Base-by-base conservation (phyloP, 2,329 filamentous ascomycete genomes). In the Eutypella sp. region DNA sequence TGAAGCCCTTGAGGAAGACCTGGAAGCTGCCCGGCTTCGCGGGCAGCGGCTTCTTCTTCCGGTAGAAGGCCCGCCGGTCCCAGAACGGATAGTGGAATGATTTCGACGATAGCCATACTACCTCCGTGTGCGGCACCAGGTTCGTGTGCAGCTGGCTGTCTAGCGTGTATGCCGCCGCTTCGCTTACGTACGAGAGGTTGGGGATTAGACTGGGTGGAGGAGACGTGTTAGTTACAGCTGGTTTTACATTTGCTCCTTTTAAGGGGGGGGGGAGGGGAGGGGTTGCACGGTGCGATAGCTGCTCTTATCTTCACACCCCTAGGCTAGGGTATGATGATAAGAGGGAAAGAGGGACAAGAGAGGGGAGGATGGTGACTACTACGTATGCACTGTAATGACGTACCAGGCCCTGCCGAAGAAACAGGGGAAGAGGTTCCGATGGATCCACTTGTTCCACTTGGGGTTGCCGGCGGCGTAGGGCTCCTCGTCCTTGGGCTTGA, bases 361-460 rank as follows among this genome's bases (percentile, higher is more conserved):
- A 31, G n/a, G n/a, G n/a, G n/a, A n/a, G n/a, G n/a, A n/a, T n/a
- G n/a, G n/a, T n/a, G n/a, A n/a, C n/a, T n/a, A n/a, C n/a, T n/a
- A n/a, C n/a, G n/a, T n/a, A n/a, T n/a, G n/a, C n/a, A n/a, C n/a
- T n/a, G n/a, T n/a, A 8, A 45, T 5, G 27, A 64, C 75, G 44
- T 65, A 82, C 79, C 90, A 97, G 39, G 92, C 91, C 60, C 93
- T 78, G 16, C 93, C 93, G 60, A 99, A 99, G 67, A 89, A 96
- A 70, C 95, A 99, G 8, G 93, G 93, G 57, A 99, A 97, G 53
- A 99, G 65, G 65, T 99, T 99, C 53, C 93, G 79, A 67, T 99
- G 93, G 71, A 99, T 91, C 93, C 93, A 99, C 69, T 99, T 99
- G 57, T 95, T 97, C 92, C 92, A 97, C 66, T 99, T 99, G 5